phyloP scores from a whole-genome alignment of 108 stramenopile genomes.

The Mayamaea pseudoterrestris region DNA sequence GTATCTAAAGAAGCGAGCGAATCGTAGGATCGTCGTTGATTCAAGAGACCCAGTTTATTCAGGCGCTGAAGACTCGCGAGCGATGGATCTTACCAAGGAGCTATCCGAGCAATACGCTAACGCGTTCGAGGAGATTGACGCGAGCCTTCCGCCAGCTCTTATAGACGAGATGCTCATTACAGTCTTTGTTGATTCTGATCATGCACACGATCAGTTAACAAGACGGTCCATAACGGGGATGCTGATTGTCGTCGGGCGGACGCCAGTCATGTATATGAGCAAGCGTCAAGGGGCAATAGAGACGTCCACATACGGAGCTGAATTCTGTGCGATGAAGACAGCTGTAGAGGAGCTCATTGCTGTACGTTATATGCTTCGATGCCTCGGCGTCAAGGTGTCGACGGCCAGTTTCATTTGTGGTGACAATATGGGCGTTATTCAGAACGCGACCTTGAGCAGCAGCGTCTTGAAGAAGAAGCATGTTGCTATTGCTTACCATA shows the following conservation, averaged over 20 bases:
- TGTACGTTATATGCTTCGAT: constrained; percentile 23
- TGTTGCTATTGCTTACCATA: constrained; percentile 34
- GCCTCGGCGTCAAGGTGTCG: constrained; percentile 34
- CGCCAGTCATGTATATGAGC: constrained; percentile 10
- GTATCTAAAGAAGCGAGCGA: constrained; percentile 8
- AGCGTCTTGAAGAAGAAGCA: constrained; percentile 31
- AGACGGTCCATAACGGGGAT: constrained; percentile 13
- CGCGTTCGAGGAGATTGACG: constrained; percentile 20
- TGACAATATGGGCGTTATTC: constrained; percentile 31
- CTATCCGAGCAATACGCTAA: constrained; percentile 11
- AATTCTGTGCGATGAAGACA: constrained; percentile 7
- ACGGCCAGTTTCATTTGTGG: constrained; percentile 17
- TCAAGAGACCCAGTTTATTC: not conserved
- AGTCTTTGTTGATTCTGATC: constrained; percentile 21
- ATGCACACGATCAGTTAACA: constrained; percentile 10
- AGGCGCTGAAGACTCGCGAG: constrained; percentile 2
- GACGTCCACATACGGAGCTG: constrained; percentile 11
- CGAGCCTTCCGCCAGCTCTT: constrained; percentile 13
- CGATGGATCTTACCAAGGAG: constrained; percentile 12
- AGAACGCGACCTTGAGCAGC: constrained; percentile 17
- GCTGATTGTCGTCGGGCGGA: constrained; percentile 12
- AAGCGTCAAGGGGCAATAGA: constrained; percentile 10
- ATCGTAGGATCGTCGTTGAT: constrained; percentile 3
- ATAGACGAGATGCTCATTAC: constrained; percentile 9
- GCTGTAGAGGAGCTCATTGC: constrained; percentile 11